Evolutionary conservation across 1,284 basidiomycete species (phyloP).

Genomic region (Sporisorium graminicola): DNA sequence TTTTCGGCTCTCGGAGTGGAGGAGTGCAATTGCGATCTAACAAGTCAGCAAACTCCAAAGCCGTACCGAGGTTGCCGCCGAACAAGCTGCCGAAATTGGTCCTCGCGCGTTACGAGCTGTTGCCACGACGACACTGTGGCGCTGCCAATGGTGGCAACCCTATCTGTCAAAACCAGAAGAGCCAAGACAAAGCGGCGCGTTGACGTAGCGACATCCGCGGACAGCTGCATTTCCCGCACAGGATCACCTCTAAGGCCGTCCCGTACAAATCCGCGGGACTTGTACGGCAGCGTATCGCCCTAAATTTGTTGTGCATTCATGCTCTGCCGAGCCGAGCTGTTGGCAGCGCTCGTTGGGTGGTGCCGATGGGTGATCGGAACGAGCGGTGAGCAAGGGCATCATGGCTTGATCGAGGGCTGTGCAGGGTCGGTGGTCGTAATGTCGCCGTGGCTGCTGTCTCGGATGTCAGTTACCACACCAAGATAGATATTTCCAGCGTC

Average conservation of each 20-base stretch:
- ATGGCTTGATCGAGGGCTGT: neutral
- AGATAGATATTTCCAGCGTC: neutral
- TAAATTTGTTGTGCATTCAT: neutral
- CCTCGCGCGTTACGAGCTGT: neutral
- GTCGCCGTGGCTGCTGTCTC: neutral
- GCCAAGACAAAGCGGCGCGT: neutral
- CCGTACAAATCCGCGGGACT: neutral
- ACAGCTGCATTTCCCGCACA: neutral
- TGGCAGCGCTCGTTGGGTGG: too few relatives aligned
- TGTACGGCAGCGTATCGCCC: neutral
- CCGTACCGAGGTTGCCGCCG: neutral
- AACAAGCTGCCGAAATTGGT: neutral
- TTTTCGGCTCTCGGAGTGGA: slow-evolving; percentile 25
- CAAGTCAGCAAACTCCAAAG: neutral
- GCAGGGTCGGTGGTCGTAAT: neutral
- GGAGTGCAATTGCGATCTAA: neutral
- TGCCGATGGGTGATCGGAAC: too few relatives aligned
- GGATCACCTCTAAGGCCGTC: neutral
- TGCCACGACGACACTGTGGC: neutral
- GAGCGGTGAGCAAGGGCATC: neutral
- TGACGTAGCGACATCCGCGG: neutral
- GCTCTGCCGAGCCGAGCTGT: neutral
- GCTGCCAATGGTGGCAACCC: slow-evolving; percentile 7
- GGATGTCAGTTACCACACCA: neutral
- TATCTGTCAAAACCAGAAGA: slow-evolving; percentile 12